Conservation (phyloP, 2,329 filamentous ascomycete genomes). For the Thielaviopsis euricoi region DNA sequence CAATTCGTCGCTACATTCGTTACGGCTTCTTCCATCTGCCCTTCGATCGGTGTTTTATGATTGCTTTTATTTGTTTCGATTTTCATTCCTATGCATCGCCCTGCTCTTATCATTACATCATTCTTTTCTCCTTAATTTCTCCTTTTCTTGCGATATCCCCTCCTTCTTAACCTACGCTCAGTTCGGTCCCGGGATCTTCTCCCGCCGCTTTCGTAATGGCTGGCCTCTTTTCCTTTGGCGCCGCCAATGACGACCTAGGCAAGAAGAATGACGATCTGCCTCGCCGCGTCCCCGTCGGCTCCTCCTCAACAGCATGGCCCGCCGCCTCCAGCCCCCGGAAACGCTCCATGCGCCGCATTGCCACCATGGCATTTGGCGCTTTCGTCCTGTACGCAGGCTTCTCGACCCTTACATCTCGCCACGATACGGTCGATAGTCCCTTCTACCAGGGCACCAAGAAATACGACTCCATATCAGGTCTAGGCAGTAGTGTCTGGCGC, state of each 20-base stretch:
- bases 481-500: not conserved
- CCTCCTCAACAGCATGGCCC: slow-evolving; percentile 18
- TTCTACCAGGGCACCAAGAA: slow-evolving; percentile 3
- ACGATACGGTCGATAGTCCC: slow-evolving; percentile 8
- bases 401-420: not conserved
- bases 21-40: no score
- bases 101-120: not conserved
- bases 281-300: slow-evolving; percentile 14
- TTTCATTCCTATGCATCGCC: not conserved
- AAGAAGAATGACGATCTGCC: slow-evolving; percentile 44
- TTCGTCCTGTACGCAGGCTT: not conserved
- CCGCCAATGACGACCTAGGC: slow-evolving; percentile 37
- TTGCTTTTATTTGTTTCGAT: not conserved
- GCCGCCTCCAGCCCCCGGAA: slow-evolving; percentile 19
- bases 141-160: not conserved
- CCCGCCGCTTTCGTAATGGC: slow-evolving; percentile 1
- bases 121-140: slow-evolving; percentile 6
- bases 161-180: not conserved
- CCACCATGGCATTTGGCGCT: slow-evolving; percentile 27
- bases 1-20: no score
- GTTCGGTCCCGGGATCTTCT: no score
- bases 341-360: slow-evolving; percentile 36
- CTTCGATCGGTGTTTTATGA: no score
- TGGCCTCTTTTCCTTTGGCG: slow-evolving; percentile 22
- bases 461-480: not conserved